Percentiles rank a stretch among this genome's conserved stretches.
Conservation (phyloP, 495 filamentous ascomycete genomes). For the Zalerion maritima region DNA sequence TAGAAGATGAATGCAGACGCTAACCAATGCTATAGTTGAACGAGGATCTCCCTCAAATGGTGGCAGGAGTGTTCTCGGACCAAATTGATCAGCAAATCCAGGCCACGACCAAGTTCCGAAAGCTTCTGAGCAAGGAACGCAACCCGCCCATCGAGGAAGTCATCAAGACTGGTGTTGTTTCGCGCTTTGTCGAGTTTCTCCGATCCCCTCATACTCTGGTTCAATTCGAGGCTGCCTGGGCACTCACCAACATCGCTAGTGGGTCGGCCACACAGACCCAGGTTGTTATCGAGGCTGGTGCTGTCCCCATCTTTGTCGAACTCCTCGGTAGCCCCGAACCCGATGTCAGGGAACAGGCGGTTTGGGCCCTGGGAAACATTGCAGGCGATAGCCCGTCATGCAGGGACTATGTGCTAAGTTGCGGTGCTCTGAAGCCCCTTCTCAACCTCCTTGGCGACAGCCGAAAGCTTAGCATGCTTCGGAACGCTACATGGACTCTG, state of each 20-base stretch:
- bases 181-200: conserved; percentile 96
- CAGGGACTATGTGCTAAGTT: conserved; percentile 84
- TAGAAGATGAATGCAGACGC: too few relatives aligned
- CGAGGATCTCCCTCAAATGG: conserved; percentile 96
- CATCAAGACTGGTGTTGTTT: conserved; percentile 96
- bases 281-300: conserved; percentile 95
- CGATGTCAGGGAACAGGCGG: conserved; percentile 95
- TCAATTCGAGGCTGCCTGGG: conserved; percentile 99
- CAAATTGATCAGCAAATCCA: conserved; percentile 96
- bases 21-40: conserved; percentile 63
- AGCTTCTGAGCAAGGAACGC: conserved; percentile 94
- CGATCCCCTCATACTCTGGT: conserved; percentile 96
- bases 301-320: conserved; percentile 97
- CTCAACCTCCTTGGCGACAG: conserved; percentile 85
- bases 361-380: conserved; percentile 98
- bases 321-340: conserved; percentile 89
- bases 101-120: conserved; percentile 98
- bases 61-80: conserved; percentile 92
- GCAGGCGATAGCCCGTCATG: conserved; percentile 96
- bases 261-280: conserved; percentile 96
- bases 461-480: conserved; percentile 97
- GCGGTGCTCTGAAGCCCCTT: conserved; percentile 80
- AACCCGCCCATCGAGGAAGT: conserved; percentile 99
- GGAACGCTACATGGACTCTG: conserved; percentile 97
- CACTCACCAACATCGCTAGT: conserved; percentile 97